Conservation (phyloP, 2,329 filamentous ascomycete species). For the Pezicula rhizophila region DNA sequence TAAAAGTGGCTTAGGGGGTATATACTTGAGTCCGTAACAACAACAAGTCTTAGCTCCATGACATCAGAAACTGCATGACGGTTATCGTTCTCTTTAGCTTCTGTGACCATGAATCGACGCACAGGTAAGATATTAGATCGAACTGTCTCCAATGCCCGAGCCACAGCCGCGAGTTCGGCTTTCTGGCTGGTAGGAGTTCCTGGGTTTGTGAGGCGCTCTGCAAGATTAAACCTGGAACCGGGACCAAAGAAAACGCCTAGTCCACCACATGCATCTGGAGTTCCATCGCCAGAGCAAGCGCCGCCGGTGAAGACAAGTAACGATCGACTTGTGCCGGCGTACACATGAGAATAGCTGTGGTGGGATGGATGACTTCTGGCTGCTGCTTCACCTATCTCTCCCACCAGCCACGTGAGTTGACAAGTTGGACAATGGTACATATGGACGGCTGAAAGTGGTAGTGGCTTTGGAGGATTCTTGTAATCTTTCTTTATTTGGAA, state of each 20-base stretch:
- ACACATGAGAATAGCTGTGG: slow-evolving; percentile 3
- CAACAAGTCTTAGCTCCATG: background rate
- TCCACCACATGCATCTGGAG: slow-evolving; percentile 2
- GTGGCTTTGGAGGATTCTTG: slow-evolving; percentile 2
- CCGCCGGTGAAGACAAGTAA: slow-evolving; percentile 8
- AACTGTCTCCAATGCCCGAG: slow-evolving; percentile 3
- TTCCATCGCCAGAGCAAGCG: slow-evolving; percentile 6
- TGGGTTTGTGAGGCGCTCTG: background rate
- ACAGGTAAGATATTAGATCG: background rate
- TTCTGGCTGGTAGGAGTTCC: slow-evolving; percentile 5
- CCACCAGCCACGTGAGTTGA: slow-evolving; percentile 8
- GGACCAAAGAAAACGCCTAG: slow-evolving; percentile 6
- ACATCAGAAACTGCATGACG: too few species aligned
- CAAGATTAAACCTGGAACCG: slow-evolving; percentile 4
- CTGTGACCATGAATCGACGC: slow-evolving; percentile 1
- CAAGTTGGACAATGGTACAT: slow-evolving; percentile 5
- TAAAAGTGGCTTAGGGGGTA: background rate
- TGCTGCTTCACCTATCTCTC: slow-evolving; percentile 4
- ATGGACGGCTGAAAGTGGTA: slow-evolving; percentile 2
- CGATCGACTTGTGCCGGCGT: slow-evolving; percentile 4
- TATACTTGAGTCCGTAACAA: background rate
- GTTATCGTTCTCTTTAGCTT: too few species aligned
- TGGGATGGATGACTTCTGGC: slow-evolving; percentile 6
- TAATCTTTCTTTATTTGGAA: background rate
- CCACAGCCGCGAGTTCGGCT: slow-evolving; percentile 6